Percentiles rank a stretch among this genome's conserved stretches.
Evolutionary conservation across 495 filamentous ascomycete species (phyloP).

Genomic region (Penicillium canariense): DNA sequence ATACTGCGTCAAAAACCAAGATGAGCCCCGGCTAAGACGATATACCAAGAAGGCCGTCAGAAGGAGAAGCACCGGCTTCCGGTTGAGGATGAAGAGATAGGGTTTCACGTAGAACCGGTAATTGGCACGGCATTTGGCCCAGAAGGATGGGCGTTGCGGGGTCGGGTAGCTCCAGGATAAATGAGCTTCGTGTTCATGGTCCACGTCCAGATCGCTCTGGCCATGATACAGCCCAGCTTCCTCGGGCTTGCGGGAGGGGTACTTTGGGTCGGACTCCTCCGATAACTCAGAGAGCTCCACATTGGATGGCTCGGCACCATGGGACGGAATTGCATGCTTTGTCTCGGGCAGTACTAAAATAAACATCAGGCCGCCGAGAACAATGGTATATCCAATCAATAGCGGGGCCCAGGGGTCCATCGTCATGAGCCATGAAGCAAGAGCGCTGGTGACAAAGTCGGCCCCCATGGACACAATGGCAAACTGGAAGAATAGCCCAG

Average conservation of each 20-base stretch:
- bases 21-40: slow-evolving; percentile 48
- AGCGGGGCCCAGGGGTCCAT: slow-evolving; percentile 55
- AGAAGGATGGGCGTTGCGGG: slow-evolving; percentile 13
- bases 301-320: slow-evolving; percentile 7
- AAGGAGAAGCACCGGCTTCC: slow-evolving; percentile 45
- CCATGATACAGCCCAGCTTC: slow-evolving; percentile 12
- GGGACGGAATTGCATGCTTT: slow-evolving; percentile 32
- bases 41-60: slow-evolving; percentile 53
- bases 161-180: slow-evolving; percentile 25
- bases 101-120: slow-evolving; percentile 31
- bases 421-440: slow-evolving; percentile 57
- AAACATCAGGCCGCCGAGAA: slow-evolving; percentile 38
- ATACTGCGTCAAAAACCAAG: slow-evolving; percentile 55
- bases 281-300: slow-evolving; percentile 38
- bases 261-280: slow-evolving; percentile 15
- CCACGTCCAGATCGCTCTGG: slow-evolving; percentile 21
- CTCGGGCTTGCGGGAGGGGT: slow-evolving; percentile 13
- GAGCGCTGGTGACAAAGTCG: slow-evolving; percentile 52
- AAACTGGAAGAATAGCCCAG: slow-evolving; percentile 53
- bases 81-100: slow-evolving; percentile 46
- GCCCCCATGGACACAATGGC: slow-evolving; percentile 46
- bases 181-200: slow-evolving; percentile 10
- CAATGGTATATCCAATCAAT: slow-evolving; percentile 42
- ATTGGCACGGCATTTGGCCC: slow-evolving; percentile 16
- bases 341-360: slow-evolving; percentile 54